These are phyloP conservation scores for Tolypocladium nubicola DNA, from an alignment of 2,329 filamentous ascomycete genomes.

Conservation along the genomic window DNA sequence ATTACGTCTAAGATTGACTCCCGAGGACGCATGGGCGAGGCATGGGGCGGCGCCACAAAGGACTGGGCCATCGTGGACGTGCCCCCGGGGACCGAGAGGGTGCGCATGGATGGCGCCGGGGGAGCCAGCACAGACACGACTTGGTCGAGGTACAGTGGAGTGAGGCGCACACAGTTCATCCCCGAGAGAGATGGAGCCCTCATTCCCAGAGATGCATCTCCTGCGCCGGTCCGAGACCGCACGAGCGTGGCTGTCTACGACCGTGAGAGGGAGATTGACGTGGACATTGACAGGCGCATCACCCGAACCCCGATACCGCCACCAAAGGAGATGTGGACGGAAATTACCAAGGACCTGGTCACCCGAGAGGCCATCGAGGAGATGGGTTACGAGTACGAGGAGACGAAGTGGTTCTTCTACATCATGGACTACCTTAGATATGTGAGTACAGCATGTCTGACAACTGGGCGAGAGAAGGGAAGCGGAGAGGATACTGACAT, in stretches of 20 bases:
- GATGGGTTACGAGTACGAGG: slow-evolving; percentile 78
- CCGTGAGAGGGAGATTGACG: slow-evolving; percentile 37
- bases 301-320: slow-evolving; percentile 26
- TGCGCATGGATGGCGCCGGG: slow-evolving; percentile 72
- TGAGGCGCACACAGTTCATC: slow-evolving; percentile 63
- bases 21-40: slow-evolving; percentile 61
- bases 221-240: slow-evolving; percentile 20
- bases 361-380: slow-evolving; percentile 77
- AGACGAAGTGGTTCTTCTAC: slow-evolving; percentile 84
- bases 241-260: slow-evolving; percentile 37
- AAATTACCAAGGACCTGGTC: slow-evolving; percentile 90
- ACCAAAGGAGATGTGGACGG: slow-evolving; percentile 76
- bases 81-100: slow-evolving; percentile 69
- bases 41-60: slow-evolving; percentile 60
- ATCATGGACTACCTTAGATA: slow-evolving; percentile 82
- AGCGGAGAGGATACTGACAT: slow-evolving; percentile 17
- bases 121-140: slow-evolving; percentile 66
- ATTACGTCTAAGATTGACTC: slow-evolving; percentile 43
- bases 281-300: slow-evolving; percentile 41
- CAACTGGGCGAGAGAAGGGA: background rate
- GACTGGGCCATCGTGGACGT: slow-evolving; percentile 79
- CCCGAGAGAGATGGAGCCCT: slow-evolving; percentile 48
- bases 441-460: slow-evolving; percentile 43
- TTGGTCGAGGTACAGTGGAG: slow-evolving; percentile 72
- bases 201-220: slow-evolving; percentile 16